Evolutionary conservation across 2,329 filamentous ascomycete species (phyloP).

Genomic region (Colletotrichum camelliae): DNA sequence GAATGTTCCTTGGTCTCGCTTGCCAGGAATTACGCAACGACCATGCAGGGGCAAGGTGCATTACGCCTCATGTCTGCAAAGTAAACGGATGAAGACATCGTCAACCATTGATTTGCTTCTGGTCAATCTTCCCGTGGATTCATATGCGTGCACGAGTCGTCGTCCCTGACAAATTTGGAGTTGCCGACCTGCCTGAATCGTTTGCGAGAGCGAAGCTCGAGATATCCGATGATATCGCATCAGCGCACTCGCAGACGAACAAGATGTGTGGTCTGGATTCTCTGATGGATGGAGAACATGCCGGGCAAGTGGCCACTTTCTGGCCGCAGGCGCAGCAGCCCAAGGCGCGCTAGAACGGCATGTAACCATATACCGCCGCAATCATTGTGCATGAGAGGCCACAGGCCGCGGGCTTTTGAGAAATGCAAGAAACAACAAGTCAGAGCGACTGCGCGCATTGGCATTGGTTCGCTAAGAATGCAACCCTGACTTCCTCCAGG

Average conservation of each 20-base stretch:
- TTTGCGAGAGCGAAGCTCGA: background rate
- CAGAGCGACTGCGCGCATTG: background rate
- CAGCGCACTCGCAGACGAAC: background rate
- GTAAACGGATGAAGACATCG: background rate
- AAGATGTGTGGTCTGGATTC: background rate
- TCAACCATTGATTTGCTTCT: background rate
- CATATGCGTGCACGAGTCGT: background rate
- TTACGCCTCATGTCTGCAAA: background rate
- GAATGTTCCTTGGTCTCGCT: background rate
- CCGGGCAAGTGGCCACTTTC: conserved; percentile 8
- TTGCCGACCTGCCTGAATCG: background rate
- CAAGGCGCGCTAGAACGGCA: conserved; percentile 15
- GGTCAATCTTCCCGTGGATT: background rate
- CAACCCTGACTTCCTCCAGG: background rate
- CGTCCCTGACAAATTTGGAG: background rate
- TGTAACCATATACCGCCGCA: conserved; percentile 14
- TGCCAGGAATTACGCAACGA: background rate
- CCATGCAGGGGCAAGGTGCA: background rate
- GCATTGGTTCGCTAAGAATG: background rate
- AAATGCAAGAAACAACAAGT: background rate
- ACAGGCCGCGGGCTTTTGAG: background rate
- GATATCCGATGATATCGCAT: background rate
- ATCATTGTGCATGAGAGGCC: background rate
- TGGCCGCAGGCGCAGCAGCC: conserved; percentile 1
- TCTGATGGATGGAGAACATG: background rate